Evolutionary conservation across 1,139 yeast genomes (phyloP).

Genomic region (Pichia sp.): DNA sequence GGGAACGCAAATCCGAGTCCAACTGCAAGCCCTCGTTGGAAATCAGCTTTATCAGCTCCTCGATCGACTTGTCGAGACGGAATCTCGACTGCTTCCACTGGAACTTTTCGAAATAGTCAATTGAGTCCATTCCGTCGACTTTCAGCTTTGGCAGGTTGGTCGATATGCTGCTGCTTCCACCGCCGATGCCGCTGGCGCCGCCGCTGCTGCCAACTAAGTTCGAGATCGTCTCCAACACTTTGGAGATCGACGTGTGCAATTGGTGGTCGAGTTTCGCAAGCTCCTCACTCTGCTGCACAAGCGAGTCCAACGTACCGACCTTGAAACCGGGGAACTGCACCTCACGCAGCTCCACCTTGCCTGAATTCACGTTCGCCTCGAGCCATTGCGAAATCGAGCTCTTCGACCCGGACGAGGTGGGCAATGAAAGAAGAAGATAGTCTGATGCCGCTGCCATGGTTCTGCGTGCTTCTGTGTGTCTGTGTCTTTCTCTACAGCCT

Average conservation of each 20-base stretch:
- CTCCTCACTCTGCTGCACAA: conserved; percentile 89
- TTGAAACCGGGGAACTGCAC: conserved; percentile 82
- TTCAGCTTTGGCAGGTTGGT: conserved; percentile 18
- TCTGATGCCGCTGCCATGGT: conserved; percentile 30
- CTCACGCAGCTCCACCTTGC: conserved; percentile 37
- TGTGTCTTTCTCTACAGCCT: background rate
- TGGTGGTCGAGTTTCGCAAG: conserved; percentile 75
- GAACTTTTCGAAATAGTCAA: conserved; percentile 66
- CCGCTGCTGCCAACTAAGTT: background rate
- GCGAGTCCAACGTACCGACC: conserved; percentile 89
- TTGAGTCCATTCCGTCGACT: conserved; percentile 43
- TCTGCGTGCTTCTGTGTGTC: background rate
- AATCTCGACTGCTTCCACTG: conserved; percentile 86
- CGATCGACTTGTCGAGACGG: conserved; percentile 77
- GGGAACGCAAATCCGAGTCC: conserved; percentile 74
- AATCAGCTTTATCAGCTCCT: conserved; percentile 65
- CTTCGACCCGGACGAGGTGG: conserved; percentile 43
- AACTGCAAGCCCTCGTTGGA: conserved; percentile 74
- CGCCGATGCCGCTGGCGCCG: background rate
- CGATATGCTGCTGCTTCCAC: conserved; percentile 11
- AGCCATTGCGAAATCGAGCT: conserved; percentile 34
- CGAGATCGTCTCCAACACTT: conserved; percentile 66
- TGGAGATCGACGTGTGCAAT: conserved; percentile 60
- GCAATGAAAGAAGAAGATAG: conserved; percentile 50
- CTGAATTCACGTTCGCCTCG: conserved; percentile 42